A percentile compares a stretch with the other conserved stretches of the same genome.
Conservation (phyloP, 225 moss, liverwort and hornwort species). For the Polytrichum commune region DNA sequence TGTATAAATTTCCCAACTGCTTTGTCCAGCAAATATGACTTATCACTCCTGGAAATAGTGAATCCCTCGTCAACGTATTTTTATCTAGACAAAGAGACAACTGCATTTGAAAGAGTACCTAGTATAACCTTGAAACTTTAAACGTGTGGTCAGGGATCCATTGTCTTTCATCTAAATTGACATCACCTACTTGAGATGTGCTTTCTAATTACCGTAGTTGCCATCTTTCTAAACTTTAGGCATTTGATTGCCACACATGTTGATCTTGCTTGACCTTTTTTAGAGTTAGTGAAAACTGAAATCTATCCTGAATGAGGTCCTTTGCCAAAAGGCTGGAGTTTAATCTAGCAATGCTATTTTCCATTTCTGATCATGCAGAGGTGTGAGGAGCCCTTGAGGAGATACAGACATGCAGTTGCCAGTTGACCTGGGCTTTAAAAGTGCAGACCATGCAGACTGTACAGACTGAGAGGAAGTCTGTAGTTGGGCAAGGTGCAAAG, state of each 20-base stretch:
- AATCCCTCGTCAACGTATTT: too few relatives aligned
- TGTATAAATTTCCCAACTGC: too few relatives aligned
- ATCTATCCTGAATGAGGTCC: too few relatives aligned
- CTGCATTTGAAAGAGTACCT: too few relatives aligned
- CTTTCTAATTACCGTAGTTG: not conserved
- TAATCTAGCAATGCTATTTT: not conserved
- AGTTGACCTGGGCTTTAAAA: slow-evolving; percentile 1
- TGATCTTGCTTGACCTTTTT: not conserved
- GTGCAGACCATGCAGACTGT: slow-evolving; percentile 4
- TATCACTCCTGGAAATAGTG: too few relatives aligned
- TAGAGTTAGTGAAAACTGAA: too few relatives aligned
- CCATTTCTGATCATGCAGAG: slow-evolving; percentile 1
- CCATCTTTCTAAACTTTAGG: not conserved
- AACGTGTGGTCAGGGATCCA: too few relatives aligned
- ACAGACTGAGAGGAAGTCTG: slow-evolving; percentile 8
- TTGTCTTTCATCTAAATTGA: too few relatives aligned
- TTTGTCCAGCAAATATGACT: too few relatives aligned
- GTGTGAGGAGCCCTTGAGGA: slow-evolving; percentile 12
- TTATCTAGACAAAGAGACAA: too few relatives aligned
- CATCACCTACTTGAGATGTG: not conserved
- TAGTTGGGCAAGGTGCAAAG: slow-evolving; percentile 4
- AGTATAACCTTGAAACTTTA: too few relatives aligned
- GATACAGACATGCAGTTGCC: slow-evolving; percentile 2
- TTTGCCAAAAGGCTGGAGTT: not conserved
- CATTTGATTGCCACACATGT: not conserved